A percentile compares a stretch with the other conserved stretches of the same genome.
phyloP scores from a whole-genome alignment of 1,284 basidiomycete genomes.

The Meira nashicola region DNA sequence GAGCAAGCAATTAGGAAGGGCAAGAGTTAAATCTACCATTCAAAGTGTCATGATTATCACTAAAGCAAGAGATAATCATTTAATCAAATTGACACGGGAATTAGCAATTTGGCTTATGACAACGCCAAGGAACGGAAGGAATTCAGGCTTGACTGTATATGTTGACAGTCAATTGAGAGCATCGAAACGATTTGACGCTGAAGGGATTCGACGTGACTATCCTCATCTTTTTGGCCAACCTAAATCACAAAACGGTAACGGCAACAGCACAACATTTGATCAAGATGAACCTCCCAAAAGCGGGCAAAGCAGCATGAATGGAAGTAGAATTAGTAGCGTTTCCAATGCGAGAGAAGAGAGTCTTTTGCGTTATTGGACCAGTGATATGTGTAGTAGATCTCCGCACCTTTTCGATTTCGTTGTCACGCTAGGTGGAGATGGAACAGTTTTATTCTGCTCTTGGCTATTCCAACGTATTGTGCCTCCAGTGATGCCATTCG shows the following conservation, averaged over 20 bases:
- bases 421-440: constrained; percentile 89
- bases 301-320: constrained; percentile 21
- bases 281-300: background rate
- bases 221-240: constrained; percentile 69
- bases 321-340: constrained; percentile 3
- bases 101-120: constrained; percentile 62
- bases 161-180: constrained; percentile 88
- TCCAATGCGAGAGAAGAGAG: constrained; percentile 58
- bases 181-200: constrained; percentile 90
- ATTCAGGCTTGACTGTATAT: constrained; percentile 58
- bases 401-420: constrained; percentile 98
- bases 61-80: constrained; percentile 92
- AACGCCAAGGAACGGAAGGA: constrained; percentile 30
- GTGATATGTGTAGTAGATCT: constrained; percentile 85
- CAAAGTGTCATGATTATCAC: constrained; percentile 94
- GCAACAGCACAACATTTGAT: background rate
- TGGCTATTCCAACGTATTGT: constrained; percentile 99
- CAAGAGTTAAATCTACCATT: constrained; percentile 82
- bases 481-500: constrained; percentile 93
- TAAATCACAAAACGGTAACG: background rate
- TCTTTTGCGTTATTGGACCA: constrained; percentile 94
- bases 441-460: constrained; percentile 96
- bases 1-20: constrained; percentile 95
- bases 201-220: constrained; percentile 75
- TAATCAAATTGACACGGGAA: constrained; percentile 90